These are phyloP conservation scores for Penicillium vulpinum DNA, from an alignment of 2,329 filamentous ascomycete genomes.

Conservation along the genomic window DNA sequence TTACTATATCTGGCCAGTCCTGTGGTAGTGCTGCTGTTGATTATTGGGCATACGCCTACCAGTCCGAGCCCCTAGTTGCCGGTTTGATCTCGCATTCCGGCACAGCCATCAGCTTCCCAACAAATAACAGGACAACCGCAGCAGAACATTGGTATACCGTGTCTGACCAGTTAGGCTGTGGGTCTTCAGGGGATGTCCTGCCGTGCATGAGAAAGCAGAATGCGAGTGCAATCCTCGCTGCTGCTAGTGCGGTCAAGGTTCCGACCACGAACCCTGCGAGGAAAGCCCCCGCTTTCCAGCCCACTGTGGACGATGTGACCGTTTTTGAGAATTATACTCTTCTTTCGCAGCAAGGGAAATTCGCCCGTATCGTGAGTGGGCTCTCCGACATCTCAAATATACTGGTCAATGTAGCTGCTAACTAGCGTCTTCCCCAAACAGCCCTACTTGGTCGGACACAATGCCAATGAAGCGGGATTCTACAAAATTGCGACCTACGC, in stretches of 20 bases:
- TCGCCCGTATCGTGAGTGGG: not conserved
- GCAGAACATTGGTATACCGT: constrained; percentile 48
- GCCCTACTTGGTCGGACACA: constrained; percentile 48
- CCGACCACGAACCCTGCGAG: constrained; percentile 30
- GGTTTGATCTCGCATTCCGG: constrained; percentile 42
- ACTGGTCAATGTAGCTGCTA: not conserved
- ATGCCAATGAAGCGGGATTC: constrained; percentile 50
- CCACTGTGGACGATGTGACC: constrained; percentile 41
- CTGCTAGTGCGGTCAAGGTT: constrained; percentile 39
- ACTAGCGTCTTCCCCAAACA: not conserved
- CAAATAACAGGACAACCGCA: constrained; percentile 36
- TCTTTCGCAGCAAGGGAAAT: not conserved
- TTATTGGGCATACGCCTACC: constrained; percentile 35
- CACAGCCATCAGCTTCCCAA: constrained; percentile 46
- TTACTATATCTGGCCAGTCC: constrained; percentile 51
- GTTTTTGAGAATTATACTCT: constrained; percentile 46
- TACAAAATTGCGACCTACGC: constrained; percentile 49
- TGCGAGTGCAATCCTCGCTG: constrained; percentile 40
- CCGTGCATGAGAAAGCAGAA: constrained; percentile 41
- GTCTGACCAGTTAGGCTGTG: constrained; percentile 41
- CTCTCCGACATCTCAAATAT: not conserved
- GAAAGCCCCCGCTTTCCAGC: constrained; percentile 42
- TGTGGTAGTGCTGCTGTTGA: constrained; percentile 39
- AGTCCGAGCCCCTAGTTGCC: constrained; percentile 37
- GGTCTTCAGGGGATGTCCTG: constrained; percentile 30